These are phyloP conservation scores for Cardiospermum halicacabum DNA, from an alignment of 345 rosid species.

Conservation along the genomic window DNA sequence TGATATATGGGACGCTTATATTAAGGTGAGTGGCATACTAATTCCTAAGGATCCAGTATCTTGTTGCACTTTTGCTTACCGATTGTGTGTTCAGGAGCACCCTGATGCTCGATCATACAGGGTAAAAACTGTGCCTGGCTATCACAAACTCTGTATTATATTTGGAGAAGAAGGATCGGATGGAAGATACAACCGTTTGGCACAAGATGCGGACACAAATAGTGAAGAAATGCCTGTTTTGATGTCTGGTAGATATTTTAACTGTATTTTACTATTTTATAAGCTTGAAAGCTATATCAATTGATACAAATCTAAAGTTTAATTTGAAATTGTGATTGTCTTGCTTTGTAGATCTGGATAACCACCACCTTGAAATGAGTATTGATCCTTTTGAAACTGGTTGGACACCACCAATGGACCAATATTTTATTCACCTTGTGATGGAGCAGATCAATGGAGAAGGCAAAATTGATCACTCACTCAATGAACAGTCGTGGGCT, in stretches of 20 bases:
- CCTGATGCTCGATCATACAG: constrained; percentile 84
- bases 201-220: constrained; percentile 39
- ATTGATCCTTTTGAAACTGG: constrained; percentile 29
- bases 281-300: not conserved
- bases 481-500: constrained; percentile 59
- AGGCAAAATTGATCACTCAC: constrained; percentile 35
- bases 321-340: not conserved
- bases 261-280: constrained; percentile 1
- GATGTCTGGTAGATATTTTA: constrained; percentile 44
- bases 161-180: constrained; percentile 58
- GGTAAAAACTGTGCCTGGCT: constrained; percentile 75
- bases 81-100: constrained; percentile 48
- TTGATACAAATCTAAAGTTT: not conserved
- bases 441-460: constrained; percentile 45
- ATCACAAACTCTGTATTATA: constrained; percentile 62
- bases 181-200: constrained; percentile 66
- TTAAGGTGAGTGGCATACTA: constrained; percentile 41
- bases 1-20: constrained; percentile 59
- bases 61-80: constrained; percentile 22
- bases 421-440: constrained; percentile 50
- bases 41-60: constrained; percentile 9
- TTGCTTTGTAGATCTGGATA: constrained; percentile 34
- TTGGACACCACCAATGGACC: constrained; percentile 63
- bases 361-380: constrained; percentile 20
- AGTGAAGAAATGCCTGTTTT: constrained; percentile 30